Conservation (phyloP, 2,329 filamentous ascomycete species). For the Pseudodiploospora longispora region DNA sequence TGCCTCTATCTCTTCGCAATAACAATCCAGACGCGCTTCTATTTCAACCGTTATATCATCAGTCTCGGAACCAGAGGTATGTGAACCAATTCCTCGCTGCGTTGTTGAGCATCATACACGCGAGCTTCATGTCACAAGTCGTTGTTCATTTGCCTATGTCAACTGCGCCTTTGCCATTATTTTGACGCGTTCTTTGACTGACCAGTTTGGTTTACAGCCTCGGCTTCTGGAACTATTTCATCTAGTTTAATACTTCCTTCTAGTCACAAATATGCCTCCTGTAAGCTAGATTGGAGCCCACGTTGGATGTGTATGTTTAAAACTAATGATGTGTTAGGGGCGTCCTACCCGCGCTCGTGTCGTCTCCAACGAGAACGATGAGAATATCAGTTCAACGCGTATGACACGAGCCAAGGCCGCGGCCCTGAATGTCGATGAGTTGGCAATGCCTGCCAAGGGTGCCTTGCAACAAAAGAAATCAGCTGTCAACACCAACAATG, state of each 20-base stretch:
- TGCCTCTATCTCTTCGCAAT: slow-evolving; percentile 19
- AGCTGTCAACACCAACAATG: slow-evolving; percentile 38
- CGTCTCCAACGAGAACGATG: slow-evolving; percentile 88
- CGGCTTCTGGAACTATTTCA: not conserved
- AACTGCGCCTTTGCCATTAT: too few species aligned
- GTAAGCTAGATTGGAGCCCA: slow-evolving; percentile 17
- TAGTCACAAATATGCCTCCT: slow-evolving; percentile 27
- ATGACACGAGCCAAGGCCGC: slow-evolving; percentile 90
- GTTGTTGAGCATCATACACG: not conserved
- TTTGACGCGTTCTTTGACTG: too few species aligned
- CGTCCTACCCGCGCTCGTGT: slow-evolving; percentile 55
- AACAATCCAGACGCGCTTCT: slow-evolving; percentile 30
- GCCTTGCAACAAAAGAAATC: slow-evolving; percentile 65
- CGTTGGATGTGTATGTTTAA: not conserved
- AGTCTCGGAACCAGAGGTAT: slow-evolving; percentile 27
- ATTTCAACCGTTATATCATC: slow-evolving; percentile 20
- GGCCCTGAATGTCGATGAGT: slow-evolving; percentile 58
- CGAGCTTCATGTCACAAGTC: too few species aligned
- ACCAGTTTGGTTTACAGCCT: not conserved
- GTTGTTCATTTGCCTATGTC: too few species aligned
- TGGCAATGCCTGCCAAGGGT: slow-evolving; percentile 49
- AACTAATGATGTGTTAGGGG: slow-evolving; percentile 1
- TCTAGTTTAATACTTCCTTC: not conserved
- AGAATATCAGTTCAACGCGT: slow-evolving; percentile 73
- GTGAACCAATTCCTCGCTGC: slow-evolving; percentile 19